Conservation (phyloP, 176 grass and related monocot genomes). For the Carex pumila region DNA sequence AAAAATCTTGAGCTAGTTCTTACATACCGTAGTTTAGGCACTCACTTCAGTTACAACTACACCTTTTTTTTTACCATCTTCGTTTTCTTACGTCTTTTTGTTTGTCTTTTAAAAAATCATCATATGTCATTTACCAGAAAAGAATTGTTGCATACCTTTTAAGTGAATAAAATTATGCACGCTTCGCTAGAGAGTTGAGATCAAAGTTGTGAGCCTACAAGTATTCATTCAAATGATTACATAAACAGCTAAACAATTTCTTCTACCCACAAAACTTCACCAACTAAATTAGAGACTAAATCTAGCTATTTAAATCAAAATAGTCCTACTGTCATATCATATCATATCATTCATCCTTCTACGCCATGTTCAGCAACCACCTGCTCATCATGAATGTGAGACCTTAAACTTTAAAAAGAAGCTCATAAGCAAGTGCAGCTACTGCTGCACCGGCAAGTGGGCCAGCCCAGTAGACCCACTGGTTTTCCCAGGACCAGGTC, state of each 20-base stretch:
- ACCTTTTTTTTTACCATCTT: neutral
- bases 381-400: neutral
- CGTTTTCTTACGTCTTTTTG: neutral
- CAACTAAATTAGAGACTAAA: neutral
- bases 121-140: neutral
- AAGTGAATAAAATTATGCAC: neutral
- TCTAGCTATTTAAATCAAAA: neutral
- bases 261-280: neutral
- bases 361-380: neutral
- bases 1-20: too few species aligned
- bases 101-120: neutral
- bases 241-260: neutral
- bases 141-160: neutral
- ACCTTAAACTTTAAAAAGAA: slow-evolving; percentile 1
- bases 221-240: neutral
- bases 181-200: neutral
- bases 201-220: neutral
- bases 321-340: neutral
- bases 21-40: neutral
- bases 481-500: slow-evolving; percentile 28
- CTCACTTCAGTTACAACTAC: neutral
- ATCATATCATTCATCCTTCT: neutral
- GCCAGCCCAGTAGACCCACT: slow-evolving; percentile 38
- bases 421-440: slow-evolving; percentile 22
- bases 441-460: slow-evolving; percentile 25